Conservation (phyloP, 495 filamentous ascomycete species). For the Lasiosphaeria miniovina region DNA sequence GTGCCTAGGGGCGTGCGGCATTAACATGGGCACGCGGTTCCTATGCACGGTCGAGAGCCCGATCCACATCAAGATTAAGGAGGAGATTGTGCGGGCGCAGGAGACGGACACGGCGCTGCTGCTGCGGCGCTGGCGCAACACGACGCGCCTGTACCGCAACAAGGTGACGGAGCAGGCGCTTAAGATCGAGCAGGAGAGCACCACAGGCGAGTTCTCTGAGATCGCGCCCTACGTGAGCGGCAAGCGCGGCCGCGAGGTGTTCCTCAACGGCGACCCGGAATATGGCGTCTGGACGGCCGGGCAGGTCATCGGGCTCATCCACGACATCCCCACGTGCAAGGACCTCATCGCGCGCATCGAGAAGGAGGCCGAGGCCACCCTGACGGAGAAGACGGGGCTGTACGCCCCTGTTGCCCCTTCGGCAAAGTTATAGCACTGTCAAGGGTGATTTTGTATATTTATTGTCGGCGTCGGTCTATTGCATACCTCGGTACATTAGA, state of each 20-base stretch:
- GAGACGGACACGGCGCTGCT: conserved; percentile 91
- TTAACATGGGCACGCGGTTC: conserved; percentile 95
- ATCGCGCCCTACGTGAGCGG: conserved; percentile 88
- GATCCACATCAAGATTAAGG: conserved; percentile 90
- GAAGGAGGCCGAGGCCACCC: conserved; percentile 55
- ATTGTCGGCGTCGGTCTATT: not conserved
- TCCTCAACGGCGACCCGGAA: conserved; percentile 86
- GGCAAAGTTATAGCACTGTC: conserved; percentile 36
- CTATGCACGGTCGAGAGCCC: conserved; percentile 92
- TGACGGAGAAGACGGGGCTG: conserved; percentile 41
- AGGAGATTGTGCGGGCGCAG: conserved; percentile 80
- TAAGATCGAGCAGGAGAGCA: conserved; percentile 81
- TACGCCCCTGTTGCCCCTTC: conserved; percentile 29
- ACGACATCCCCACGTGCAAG: conserved; percentile 62
- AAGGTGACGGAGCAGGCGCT: conserved; percentile 78
- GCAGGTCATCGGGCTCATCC: conserved; percentile 63
- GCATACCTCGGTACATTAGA: too few species aligned
- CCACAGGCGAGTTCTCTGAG: conserved; percentile 85
- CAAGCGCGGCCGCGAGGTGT: conserved; percentile 87
- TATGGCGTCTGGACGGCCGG: conserved; percentile 75
- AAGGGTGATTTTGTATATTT: conserved; percentile 4
- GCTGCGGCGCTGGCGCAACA: conserved; percentile 90
- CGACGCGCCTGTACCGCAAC: conserved; percentile 81
- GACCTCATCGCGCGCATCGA: conserved; percentile 56
- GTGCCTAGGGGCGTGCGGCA: conserved; percentile 84